Evolutionary conservation across 257 asterid genomes (phyloP).

Genomic region (Solanum rostratum): DNA sequence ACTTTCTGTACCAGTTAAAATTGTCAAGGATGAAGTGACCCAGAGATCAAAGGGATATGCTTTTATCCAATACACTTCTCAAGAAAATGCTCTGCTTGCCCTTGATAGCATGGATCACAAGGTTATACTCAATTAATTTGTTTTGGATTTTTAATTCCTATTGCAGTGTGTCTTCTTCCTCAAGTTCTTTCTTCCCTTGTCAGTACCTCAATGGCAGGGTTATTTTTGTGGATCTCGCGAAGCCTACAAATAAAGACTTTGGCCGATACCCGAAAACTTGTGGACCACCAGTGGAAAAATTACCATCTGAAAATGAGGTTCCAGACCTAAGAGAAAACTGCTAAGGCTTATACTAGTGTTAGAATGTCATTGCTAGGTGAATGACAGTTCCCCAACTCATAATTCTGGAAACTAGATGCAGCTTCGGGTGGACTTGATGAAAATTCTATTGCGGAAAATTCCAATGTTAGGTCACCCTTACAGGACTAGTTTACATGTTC

Average conservation of each 20-base stretch:
- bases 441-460: background rate
- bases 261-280: constrained; percentile 34
- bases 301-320: constrained; percentile 4
- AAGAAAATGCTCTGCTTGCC: constrained; percentile 48
- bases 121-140: constrained; percentile 13
- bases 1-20: constrained; percentile 22
- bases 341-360: background rate
- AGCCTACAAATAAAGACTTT: constrained; percentile 26
- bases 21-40: constrained; percentile 33
- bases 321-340: background rate
- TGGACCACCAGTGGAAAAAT: constrained; percentile 36
- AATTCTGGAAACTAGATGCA: background rate
- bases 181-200: background rate
- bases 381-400: background rate
- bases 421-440: background rate
- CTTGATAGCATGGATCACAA: constrained; percentile 56
- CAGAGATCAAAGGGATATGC: constrained; percentile 49
- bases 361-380: background rate
- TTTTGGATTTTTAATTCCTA: background rate
- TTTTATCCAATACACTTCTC: constrained; percentile 48
- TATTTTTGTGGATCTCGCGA: constrained; percentile 39
- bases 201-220: constrained; percentile 42
- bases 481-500: background rate
- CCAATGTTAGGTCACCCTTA: background rate
- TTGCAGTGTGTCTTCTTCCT: background rate